Evolutionary conservation across 495 filamentous ascomycete species (phyloP).

Genomic region (Penicillium angulare): DNA sequence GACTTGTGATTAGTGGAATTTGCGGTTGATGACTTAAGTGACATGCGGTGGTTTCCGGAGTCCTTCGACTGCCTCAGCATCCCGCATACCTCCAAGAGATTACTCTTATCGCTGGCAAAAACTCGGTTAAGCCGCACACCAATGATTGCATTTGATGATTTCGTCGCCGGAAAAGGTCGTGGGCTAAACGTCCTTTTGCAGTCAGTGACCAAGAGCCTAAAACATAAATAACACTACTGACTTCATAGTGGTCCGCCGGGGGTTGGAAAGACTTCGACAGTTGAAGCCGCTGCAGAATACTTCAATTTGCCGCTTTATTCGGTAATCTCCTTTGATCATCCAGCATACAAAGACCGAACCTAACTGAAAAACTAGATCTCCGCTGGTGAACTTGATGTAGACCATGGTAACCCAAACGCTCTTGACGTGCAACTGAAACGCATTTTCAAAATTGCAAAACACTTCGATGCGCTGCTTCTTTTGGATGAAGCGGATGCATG

Average conservation of each 20-base stretch:
- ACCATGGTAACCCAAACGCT: constrained; percentile 18
- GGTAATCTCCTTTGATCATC: too few relatives aligned
- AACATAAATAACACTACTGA: too few relatives aligned
- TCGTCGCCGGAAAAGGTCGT: constrained; percentile 23
- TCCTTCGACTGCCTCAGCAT: constrained; percentile 22
- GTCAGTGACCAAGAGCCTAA: constrained; percentile 9
- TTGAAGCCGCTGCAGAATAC: constrained; percentile 28
- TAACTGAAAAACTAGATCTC: too few relatives aligned
- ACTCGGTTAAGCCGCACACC: constrained; percentile 21
- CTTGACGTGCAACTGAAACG: constrained; percentile 18
- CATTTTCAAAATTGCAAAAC: constrained; percentile 27
- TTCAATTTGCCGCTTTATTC: constrained; percentile 29
- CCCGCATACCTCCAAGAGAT: constrained; percentile 19
- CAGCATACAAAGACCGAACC: too few relatives aligned
- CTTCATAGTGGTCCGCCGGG: constrained; percentile 33
- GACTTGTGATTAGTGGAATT: constrained; percentile 31
- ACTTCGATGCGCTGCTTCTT: constrained; percentile 33
- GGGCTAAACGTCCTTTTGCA: constrained; percentile 20
- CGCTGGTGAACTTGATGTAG: constrained; percentile 17
- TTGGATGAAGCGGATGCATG: constrained; percentile 48
- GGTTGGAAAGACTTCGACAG: constrained; percentile 35
- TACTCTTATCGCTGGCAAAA: constrained; percentile 24
- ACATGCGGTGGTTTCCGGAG: constrained; percentile 27
- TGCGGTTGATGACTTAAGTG: constrained; percentile 27
- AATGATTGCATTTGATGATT: constrained; percentile 22